Evolutionary conservation across 192 early-diverging fungal genomes (phyloP).

Genomic region (Backusella mclennaniae): DNA sequence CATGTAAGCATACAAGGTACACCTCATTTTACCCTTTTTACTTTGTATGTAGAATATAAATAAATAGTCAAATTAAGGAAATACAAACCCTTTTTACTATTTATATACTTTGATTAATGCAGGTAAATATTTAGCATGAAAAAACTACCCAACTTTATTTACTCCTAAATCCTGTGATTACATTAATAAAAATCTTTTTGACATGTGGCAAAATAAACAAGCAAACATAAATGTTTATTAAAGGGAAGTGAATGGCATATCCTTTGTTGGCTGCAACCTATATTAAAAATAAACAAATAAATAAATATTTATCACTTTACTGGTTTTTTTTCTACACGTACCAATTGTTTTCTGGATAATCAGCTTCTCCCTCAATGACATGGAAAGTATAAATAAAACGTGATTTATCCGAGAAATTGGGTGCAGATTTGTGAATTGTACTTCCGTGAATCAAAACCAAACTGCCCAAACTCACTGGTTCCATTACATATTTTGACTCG

Average conservation of each 20-base stretch:
- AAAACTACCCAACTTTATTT: background rate
- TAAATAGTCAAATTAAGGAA: background rate
- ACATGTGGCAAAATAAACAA: conserved; percentile 1
- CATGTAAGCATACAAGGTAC: too few species aligned
- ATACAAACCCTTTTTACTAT: background rate
- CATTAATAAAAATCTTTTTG: background rate
- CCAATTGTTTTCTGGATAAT: conserved; percentile 85
- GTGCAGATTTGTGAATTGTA: conserved; percentile 80
- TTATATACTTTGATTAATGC: background rate
- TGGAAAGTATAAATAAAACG: conserved; percentile 97
- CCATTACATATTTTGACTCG: conserved; percentile 51
- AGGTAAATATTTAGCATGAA: background rate
- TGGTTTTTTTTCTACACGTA: conserved; percentile 16
- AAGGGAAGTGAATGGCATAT: conserved; percentile 8
- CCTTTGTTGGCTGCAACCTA: conserved; percentile 18
- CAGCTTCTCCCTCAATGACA: conserved; percentile 72
- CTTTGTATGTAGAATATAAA: background rate
- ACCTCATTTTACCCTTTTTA: background rate
- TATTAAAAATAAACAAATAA: conserved; percentile 1
- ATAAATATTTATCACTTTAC: background rate
- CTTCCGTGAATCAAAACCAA: conserved; percentile 90
- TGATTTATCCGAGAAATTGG: conserved; percentile 72
- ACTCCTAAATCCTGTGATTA: background rate
- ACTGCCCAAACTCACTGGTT: conserved; percentile 65
- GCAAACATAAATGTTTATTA: background rate